Base-by-base conservation (phyloP, 192 early-diverging fungal genomes). In the Polychytrium aggregatum region DNA sequence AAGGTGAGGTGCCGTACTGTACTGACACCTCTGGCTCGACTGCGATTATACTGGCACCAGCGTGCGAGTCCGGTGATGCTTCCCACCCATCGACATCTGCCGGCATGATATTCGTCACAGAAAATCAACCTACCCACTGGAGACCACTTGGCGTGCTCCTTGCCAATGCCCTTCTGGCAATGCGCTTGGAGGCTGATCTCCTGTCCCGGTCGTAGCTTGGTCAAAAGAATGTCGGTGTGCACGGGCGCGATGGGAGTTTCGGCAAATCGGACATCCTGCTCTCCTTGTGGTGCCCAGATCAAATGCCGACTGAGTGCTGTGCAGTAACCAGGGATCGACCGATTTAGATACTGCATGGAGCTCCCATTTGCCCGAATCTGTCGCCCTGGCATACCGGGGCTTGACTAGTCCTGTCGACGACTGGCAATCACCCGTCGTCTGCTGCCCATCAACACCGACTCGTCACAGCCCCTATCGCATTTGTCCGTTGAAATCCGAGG, bases 121-220 rank as follows among this genome's bases (percentile, higher is more conserved):
- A 39, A 27, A 52, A 14, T 22, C 26, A 17, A 65, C 56, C 52
- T 31, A 75, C 74, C 76, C 22, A 95, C 92, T 9, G 95, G 95
- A 3, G 92, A 95, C 74, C 83, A 98, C 52, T 98, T 98, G 50
- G 92, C 91, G 46, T 98, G 95, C 53, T 95, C 91, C 62, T 86
- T 82, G 28, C 92, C 95, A 40, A 88, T 71, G 13, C 95, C 92
- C 70, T 95, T 96, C 30, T 78, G 74, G 58, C 85, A 87, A 59
- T 96, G 92, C 44, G 89, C 51, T 56, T 90, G 88, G 46, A 87
- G 63, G 31, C 78, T 68, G 34, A 98, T 83, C 37, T 78, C 63
- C 54, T 98, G 90, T 18, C 89, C 91, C 7, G 92, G 92, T 24
- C 90, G 72, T 54, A 98, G 60, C 66, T 98, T 97, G 24, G 87